Base-by-base conservation (phyloP, 2,329 filamentous ascomycete genomes). In the Lachnellula suecica region DNA sequence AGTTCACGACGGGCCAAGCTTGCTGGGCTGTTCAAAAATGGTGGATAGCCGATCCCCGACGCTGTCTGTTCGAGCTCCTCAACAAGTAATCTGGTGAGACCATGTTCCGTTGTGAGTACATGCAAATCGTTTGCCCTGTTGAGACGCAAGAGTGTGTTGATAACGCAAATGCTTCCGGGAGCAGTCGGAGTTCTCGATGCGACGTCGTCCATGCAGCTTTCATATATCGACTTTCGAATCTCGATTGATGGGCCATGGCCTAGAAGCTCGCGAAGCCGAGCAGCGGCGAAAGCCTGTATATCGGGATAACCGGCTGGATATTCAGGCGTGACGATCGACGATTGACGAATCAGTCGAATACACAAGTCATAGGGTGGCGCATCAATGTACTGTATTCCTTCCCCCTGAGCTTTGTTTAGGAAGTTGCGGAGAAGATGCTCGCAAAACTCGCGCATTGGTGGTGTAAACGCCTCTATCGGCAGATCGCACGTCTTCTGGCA, bases 151-250 rank as follows among this genome's bases (percentile, higher is more conserved):
- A 82, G 66, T 42, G 76, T 70, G 46, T 67, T 72, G 43, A 91
- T 72, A 15, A 84, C 85, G 64, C 84, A 87, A 19, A 92, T 78
- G 60, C 89, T 94, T 1, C 90, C 90, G 6, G 88, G 79, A 1
- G 86, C 83, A 13, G 83, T 87, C 9, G 72, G 57, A 2, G 84
- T 85, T 66, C 79, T 84, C 20, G 77, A 72, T 2, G 79, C 74
- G 42, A 95, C 85, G 61, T 93, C 87, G 42, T 78, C 62, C 44
- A 91, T 77, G 66, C 89, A 94, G 48, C 78, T 77, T 43, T 76
- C 68, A 58, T 87, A 89, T 15, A 94, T 81, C 19, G 77, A 72
- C 52, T 77, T 75, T 43, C 86, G 83, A 53, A 82, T 82, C 5
- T 79, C 72, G 1, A 71, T 66, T 31, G 76, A 76, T 4, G 82